These are phyloP conservation scores for Phialophora tarda DNA, from an alignment of 2,329 filamentous ascomycete genomes.

Conservation along the genomic window DNA sequence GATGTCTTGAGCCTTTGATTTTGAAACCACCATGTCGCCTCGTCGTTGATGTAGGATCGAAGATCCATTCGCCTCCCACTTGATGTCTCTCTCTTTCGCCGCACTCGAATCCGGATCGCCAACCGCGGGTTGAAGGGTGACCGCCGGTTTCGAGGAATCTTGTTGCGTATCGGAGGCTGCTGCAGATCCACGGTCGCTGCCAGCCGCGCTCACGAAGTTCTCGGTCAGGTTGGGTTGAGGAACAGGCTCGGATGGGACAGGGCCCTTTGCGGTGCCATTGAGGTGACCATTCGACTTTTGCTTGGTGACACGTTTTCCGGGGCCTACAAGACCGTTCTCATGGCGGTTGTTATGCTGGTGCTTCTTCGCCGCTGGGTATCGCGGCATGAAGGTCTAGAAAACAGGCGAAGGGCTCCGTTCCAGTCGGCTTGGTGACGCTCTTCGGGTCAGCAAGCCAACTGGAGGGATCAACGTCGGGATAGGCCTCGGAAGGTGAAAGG, in stretches of 20 bases:
- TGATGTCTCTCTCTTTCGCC: constrained; percentile 29
- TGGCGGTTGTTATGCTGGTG: constrained; percentile 76
- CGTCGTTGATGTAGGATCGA: constrained; percentile 52
- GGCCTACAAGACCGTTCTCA: constrained; percentile 84
- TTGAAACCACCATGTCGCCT: constrained; percentile 73
- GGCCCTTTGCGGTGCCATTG: constrained; percentile 57
- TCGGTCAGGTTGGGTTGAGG: constrained; percentile 26
- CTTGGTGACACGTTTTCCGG: constrained; percentile 70
- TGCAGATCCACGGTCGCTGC: constrained; percentile 19
- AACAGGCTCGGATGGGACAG: constrained; percentile 42
- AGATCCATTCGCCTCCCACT: constrained; percentile 33
- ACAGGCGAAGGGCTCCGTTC: constrained; percentile 29
- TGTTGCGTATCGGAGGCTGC: constrained; percentile 11
- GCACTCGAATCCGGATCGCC: constrained; percentile 21
- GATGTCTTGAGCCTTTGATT: constrained; percentile 71
- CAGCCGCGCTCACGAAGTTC: constrained; percentile 18
- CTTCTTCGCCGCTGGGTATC: constrained; percentile 56
- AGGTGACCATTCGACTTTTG: constrained; percentile 63
- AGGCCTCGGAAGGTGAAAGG: constrained; percentile 16
- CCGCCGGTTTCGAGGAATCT: constrained; percentile 15
- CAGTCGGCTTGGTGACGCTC: constrained; percentile 41
- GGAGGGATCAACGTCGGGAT: constrained; percentile 31
- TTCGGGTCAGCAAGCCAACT: constrained; percentile 41
- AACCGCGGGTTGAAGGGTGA: constrained; percentile 8
- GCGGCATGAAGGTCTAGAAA: constrained; percentile 53